Evolutionary conservation across 441 rosid genomes (phyloP), one percentile per base, ranked within the genome.

Genomic region (Gossypium gossypioides): DNA sequence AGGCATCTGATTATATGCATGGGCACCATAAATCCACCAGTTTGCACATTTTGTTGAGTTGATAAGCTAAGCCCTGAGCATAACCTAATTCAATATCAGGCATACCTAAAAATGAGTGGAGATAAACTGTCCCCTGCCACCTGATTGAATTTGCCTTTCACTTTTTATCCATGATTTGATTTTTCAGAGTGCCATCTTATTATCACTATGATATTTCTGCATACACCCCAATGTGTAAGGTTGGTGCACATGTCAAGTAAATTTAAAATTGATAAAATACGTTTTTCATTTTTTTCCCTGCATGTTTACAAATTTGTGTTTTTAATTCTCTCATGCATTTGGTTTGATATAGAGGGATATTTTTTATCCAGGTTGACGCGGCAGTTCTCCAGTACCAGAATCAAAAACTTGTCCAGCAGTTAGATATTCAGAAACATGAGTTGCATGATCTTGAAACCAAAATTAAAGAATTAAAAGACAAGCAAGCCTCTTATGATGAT

Each of bases 341-440:
- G 1, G 24, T 55, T 32, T 76, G 25, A 68, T 22, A 44, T 54
- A 2, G 56, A 32, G 22, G 16, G 2, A 3, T 12, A 37, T 52
- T 29, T 3, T 52, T 72, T 34, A 22, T 76, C 58, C 79, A 95
- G 99, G 88, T 85, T 72, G 97, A 89, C 57, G 88, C 93, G 5
- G 82, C 91, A 0, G 87, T 80, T 84, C 91, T 95, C 59, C 99
- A 91, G 72, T 77, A 79, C 60, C 91, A 92, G 84, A 95, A 92
- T 79, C 96, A 95, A 78, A 86, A 83, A 74, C 89, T 95, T 2
- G 92, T 91, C 12, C 97, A 89, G 80, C 95, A 88, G 52, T 80
- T 89, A 72, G 96, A 92, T 10, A 9, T 69, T 55, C 91, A 91
- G 79, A 95, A 88, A 84, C 87, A 86, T 25, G 89, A 86, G 72